Evolutionary conservation across 805 yeast genomes (phyloP).

Genomic region (Sugiyamaella boreocaroliniensis): DNA sequence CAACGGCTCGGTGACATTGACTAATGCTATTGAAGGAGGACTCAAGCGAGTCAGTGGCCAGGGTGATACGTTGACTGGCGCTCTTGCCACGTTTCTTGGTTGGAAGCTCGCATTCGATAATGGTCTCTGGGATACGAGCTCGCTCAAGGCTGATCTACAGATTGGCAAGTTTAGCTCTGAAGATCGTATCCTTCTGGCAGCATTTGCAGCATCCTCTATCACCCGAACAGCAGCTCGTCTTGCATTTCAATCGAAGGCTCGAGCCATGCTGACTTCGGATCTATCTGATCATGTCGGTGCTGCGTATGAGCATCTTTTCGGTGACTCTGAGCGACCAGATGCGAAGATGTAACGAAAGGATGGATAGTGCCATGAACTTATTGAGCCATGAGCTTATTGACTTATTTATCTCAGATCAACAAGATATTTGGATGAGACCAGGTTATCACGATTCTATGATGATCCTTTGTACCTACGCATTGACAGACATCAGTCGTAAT

Average conservation of each 20-base stretch:
- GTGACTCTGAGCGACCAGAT: background rate
- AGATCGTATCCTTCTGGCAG: constrained; percentile 34
- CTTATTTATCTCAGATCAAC: too few relatives aligned
- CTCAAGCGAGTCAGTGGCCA: constrained; percentile 88
- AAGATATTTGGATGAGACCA: too few relatives aligned
- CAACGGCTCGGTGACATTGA: constrained; percentile 38
- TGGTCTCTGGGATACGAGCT: constrained; percentile 45
- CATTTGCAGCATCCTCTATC: constrained; percentile 63
- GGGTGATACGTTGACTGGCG: constrained; percentile 88
- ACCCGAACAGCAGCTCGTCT: constrained; percentile 57
- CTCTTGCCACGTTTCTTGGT: constrained; percentile 71
- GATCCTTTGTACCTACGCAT: too few relatives aligned
- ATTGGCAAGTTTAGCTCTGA: constrained; percentile 29
- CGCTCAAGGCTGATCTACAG: constrained; percentile 18
- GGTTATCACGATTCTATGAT: too few relatives aligned
- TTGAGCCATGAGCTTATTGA: too few relatives aligned
- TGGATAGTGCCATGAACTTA: too few relatives aligned
- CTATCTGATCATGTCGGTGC: constrained; percentile 61
- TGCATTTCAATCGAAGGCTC: constrained; percentile 59
- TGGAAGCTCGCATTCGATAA: constrained; percentile 67
- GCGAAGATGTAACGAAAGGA: background rate
- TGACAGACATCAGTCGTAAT: too few relatives aligned
- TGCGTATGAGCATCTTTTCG: constrained; percentile 48
- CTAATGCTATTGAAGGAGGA: constrained; percentile 53
- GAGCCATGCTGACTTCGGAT: constrained; percentile 84